A percentile compares a stretch with the other conserved stretches of the same genome.
phyloP scores from a whole-genome alignment of 257 asterid species.

The Coffea eugenioides region DNA sequence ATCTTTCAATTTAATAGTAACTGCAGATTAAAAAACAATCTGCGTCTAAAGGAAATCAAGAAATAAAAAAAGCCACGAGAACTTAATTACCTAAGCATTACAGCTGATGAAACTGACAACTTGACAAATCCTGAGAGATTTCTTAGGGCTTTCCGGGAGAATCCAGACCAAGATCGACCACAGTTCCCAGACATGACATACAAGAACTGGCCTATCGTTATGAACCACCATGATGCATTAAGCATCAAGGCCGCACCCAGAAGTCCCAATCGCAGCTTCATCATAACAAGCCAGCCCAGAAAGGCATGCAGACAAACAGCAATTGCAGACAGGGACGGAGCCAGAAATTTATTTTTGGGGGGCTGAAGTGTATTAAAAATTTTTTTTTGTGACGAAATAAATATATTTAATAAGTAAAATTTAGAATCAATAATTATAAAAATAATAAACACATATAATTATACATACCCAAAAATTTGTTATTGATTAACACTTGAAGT shows the following conservation, averaged over 20 bases:
- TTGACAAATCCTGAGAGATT: constrained; percentile 1
- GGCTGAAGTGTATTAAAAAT: too few species aligned
- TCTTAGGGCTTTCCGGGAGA: constrained; percentile 24
- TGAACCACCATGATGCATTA: constrained; percentile 60
- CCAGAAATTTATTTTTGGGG: too few species aligned
- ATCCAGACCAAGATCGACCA: constrained; percentile 53
- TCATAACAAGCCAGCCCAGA: constrained; percentile 47
- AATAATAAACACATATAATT: too few species aligned
- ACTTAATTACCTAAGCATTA: constrained; percentile 5
- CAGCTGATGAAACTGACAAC: constrained; percentile 7
- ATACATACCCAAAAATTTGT: too few species aligned
- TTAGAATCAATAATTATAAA: too few species aligned
- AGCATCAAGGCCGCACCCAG: constrained; percentile 42
- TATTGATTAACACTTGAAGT: too few species aligned
- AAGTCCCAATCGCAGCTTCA: constrained; percentile 43
- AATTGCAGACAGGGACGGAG: too few species aligned
- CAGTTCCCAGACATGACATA: constrained; percentile 35
- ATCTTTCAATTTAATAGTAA: too few species aligned
- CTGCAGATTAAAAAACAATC: too few species aligned
- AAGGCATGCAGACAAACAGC: constrained; percentile 34
- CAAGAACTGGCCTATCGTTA: constrained; percentile 40
- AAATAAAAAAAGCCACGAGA: too few species aligned
- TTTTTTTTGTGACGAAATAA: too few species aligned
- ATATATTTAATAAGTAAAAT: too few species aligned
- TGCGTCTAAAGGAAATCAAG: background rate